Evolutionary conservation across 768 basidiomycete species (phyloP).

Genomic region (Mycena polygramma): DNA sequence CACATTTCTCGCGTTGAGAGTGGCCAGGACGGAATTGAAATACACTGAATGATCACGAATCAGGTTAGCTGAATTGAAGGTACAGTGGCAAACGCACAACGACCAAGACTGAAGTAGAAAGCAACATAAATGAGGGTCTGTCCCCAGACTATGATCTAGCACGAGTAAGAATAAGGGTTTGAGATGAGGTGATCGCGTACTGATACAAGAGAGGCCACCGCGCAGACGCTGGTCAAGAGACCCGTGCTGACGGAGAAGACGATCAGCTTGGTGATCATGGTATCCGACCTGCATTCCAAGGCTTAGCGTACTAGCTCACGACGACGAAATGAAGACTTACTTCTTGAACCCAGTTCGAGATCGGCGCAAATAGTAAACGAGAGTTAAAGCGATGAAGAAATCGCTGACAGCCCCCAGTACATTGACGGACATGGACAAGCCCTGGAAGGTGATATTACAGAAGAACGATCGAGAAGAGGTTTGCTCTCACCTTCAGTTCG

Average conservation of each 20-base stretch:
- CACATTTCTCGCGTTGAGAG: constrained; percentile 59
- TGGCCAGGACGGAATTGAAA: constrained; percentile 67
- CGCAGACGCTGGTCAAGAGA: constrained; percentile 57
- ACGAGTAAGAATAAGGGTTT: too few relatives aligned
- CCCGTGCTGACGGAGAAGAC: constrained; percentile 48
- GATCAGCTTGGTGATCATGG: constrained; percentile 56
- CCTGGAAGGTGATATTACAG: constrained; percentile 47
- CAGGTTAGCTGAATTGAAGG: constrained; percentile 1
- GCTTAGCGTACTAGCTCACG: constrained; percentile 13
- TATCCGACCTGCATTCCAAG: constrained; percentile 52
- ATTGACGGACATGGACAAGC: constrained; percentile 69
- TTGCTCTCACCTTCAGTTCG: constrained; percentile 55
- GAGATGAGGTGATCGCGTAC: constrained; percentile 33
- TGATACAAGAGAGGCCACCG: constrained; percentile 57
- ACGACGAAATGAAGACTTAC: constrained; percentile 46
- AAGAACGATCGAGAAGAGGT: not conserved
- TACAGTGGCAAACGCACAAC: constrained; percentile 50
- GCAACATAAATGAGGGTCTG: constrained; percentile 68
- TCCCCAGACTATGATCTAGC: constrained; percentile 61
- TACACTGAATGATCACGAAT: constrained; percentile 50
- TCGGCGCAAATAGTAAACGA: constrained; percentile 63
- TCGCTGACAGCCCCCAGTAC: constrained; percentile 64
- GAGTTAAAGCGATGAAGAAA: constrained; percentile 61
- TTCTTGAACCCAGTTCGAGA: constrained; percentile 68
- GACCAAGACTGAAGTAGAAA: constrained; percentile 69